phyloP scores from a whole-genome alignment of 2,329 filamentous ascomycete species.

The Colletotrichum phormii region DNA sequence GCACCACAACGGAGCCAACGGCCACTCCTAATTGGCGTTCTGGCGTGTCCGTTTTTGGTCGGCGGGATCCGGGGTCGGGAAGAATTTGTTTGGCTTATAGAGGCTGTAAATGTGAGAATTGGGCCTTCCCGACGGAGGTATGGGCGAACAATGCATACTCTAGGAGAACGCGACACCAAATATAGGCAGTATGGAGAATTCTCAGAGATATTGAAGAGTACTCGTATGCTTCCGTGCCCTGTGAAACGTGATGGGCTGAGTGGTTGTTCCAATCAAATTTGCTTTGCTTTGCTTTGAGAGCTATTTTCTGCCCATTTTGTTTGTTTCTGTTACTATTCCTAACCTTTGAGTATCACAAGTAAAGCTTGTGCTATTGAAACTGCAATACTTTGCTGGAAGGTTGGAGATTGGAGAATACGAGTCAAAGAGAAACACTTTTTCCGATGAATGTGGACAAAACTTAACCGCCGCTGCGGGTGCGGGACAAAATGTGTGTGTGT shows the following conservation, averaged over 20 bases:
- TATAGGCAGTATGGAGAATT: not conserved
- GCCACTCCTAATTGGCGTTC: not conserved
- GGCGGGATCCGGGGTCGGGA: slow-evolving; percentile 23
- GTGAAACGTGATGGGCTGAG: not conserved
- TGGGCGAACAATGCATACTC: not conserved
- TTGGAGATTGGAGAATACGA: not conserved
- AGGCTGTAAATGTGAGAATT: slow-evolving; percentile 10
- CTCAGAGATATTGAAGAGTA: not conserved
- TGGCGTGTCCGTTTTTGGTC: not conserved
- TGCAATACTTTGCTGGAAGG: not conserved
- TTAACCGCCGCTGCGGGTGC: not conserved
- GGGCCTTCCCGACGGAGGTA: slow-evolving; percentile 1
- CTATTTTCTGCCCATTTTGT: not conserved
- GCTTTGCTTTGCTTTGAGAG: not conserved
- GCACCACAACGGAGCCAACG: slow-evolving; percentile 3
- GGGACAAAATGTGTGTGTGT: not conserved
- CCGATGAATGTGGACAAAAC: not conserved
- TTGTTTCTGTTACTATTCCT: slow-evolving; percentile 1
- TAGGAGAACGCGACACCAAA: not conserved
- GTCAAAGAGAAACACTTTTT: not conserved
- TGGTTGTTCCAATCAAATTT: not conserved
- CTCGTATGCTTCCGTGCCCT: not conserved
- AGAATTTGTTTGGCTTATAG: slow-evolving; percentile 19
- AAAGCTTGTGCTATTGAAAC: not conserved
- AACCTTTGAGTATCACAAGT: not conserved